phyloP scores from a whole-genome alignment of 257 asterid species.

The Solanum chaucha region DNA sequence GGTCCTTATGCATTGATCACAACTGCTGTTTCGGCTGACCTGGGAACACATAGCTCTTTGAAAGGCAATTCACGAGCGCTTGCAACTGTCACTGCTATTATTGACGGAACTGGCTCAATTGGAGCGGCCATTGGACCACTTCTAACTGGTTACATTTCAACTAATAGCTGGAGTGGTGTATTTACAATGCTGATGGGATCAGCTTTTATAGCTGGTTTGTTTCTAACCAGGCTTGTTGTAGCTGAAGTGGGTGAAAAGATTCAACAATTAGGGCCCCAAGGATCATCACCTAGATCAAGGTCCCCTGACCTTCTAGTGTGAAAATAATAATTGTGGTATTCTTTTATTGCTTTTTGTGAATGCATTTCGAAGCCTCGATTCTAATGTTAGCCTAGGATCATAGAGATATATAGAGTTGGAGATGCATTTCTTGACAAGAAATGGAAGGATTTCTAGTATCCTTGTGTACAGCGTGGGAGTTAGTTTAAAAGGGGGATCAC shows the following conservation, averaged over 20 bases:
- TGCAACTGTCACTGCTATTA: slow-evolving; percentile 93
- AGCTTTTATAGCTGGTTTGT: slow-evolving; percentile 73
- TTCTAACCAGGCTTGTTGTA: slow-evolving; percentile 68
- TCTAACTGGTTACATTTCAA: slow-evolving; percentile 82
- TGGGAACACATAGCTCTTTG: slow-evolving; percentile 92
- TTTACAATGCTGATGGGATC: slow-evolving; percentile 90
- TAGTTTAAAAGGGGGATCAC: background rate
- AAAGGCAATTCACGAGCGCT: slow-evolving; percentile 77
- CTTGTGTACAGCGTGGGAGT: background rate
- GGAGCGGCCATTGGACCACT: slow-evolving; percentile 97
- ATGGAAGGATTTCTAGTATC: background rate
- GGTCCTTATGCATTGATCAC: slow-evolving; percentile 96
- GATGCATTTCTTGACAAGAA: background rate
- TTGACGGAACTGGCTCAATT: slow-evolving; percentile 93
- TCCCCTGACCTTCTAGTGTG: slow-evolving; percentile 39
- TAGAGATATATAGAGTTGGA: slow-evolving; percentile 1
- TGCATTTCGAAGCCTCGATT: background rate
- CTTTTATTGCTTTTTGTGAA: background rate
- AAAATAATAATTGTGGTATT: background rate
- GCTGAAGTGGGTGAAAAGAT: slow-evolving; percentile 76
- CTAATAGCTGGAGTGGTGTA: slow-evolving; percentile 81
- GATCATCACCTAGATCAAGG: slow-evolving; percentile 8
- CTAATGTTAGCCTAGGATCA: background rate
- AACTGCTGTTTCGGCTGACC: slow-evolving; percentile 95
- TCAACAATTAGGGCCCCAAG: slow-evolving; percentile 27